Percentiles rank a stretch among this genome's conserved stretches.
These are phyloP conservation scores for Cryptosporidium ubiquitum DNA, from an alignment of 169 alveolate species.

Conservation along the genomic window DNA sequence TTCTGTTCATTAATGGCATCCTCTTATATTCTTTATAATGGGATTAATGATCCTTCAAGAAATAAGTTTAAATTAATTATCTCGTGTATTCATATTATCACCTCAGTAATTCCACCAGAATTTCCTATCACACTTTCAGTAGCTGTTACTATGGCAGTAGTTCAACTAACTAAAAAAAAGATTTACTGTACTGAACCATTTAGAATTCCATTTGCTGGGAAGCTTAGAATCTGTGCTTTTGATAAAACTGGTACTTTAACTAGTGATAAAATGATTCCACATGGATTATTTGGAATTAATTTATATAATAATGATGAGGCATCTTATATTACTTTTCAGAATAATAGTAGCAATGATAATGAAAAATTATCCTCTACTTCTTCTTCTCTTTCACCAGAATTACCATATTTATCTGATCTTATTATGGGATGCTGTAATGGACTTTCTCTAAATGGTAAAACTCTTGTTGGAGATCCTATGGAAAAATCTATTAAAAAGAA, in stretches of 20 bases:
- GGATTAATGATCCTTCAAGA: slow-evolving; percentile 83
- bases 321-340: not conserved
- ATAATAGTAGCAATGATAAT: not conserved
- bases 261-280: slow-evolving; percentile 88
- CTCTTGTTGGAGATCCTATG: slow-evolving; percentile 95
- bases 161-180: slow-evolving; percentile 88
- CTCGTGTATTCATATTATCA: slow-evolving; percentile 94
- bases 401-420: slow-evolving; percentile 84
- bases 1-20: slow-evolving; percentile 93
- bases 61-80: slow-evolving; percentile 91
- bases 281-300: slow-evolving; percentile 75
- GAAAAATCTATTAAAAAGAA: slow-evolving; percentile 81
- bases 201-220: slow-evolving; percentile 97
- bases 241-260: slow-evolving; percentile 99
- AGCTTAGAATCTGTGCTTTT: slow-evolving; percentile 90
- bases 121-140: slow-evolving; percentile 97
- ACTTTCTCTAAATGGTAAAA: slow-evolving; percentile 85
- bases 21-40: slow-evolving; percentile 89
- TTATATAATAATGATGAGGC: not conserved
- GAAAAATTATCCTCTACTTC: not conserved
- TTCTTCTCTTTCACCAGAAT: not conserved
- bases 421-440: slow-evolving; percentile 96
- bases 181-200: slow-evolving; percentile 99
- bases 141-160: slow-evolving; percentile 95
- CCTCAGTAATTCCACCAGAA: slow-evolving; percentile 99